Evolutionary conservation across 768 basidiomycete species (phyloP).

Genomic region (Amanita thiersii): DNA sequence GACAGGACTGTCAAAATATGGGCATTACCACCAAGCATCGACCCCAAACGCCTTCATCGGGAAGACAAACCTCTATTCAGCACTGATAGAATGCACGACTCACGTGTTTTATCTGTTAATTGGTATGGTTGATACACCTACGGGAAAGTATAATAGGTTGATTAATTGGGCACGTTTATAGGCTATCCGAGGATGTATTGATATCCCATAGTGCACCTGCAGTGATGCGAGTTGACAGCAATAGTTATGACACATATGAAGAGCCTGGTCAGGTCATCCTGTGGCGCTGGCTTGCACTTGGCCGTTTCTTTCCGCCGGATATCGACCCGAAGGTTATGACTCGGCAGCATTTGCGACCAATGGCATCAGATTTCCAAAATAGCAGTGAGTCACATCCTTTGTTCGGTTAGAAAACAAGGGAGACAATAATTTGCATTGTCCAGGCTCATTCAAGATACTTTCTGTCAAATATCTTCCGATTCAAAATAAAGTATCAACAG

Average conservation of each 20-base stretch:
- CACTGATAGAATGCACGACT: conserved; percentile 55
- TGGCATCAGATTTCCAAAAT: conserved; percentile 51
- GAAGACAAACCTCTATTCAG: conserved; percentile 77
- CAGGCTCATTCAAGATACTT: conserved; percentile 62
- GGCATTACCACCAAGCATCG: conserved; percentile 34
- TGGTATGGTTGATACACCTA: conserved; percentile 36
- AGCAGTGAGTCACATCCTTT: conserved; percentile 44
- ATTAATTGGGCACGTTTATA: conserved; percentile 18
- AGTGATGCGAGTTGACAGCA: conserved; percentile 25
- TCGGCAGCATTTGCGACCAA: conserved; percentile 1
- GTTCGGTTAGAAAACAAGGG: background rate
- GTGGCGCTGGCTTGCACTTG: conserved; percentile 62
- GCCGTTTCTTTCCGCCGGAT: conserved; percentile 53
- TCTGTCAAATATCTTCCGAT: conserved; percentile 25
- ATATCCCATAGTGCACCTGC: conserved; percentile 47
- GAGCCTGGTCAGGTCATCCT: conserved; percentile 47
- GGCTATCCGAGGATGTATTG: conserved; percentile 51
- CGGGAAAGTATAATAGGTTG: background rate
- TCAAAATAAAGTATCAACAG: background rate
- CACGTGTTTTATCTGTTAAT: conserved; percentile 51
- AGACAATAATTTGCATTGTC: background rate
- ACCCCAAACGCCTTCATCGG: conserved; percentile 30
- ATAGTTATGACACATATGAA: conserved; percentile 15
- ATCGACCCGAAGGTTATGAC: background rate
- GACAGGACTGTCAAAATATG: conserved; percentile 75